phyloP scores from a whole-genome alignment of 768 basidiomycete genomes.

The Dacryopinax spathularia region DNA sequence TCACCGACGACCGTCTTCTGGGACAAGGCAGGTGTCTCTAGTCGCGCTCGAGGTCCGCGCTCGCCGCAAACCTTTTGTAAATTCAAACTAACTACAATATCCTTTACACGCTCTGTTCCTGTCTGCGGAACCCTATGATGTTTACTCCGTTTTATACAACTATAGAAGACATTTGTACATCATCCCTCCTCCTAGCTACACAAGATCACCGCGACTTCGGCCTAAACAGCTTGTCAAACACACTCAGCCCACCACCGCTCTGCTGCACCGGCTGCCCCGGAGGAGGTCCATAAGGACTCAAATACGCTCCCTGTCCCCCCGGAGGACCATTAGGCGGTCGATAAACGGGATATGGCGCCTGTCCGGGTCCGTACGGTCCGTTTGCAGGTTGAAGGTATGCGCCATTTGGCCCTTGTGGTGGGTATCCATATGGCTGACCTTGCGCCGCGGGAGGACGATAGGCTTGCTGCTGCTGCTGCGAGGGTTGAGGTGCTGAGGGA shows the following conservation, averaged over 20 bases:
- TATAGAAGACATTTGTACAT: no score
- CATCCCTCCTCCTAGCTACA: no score
- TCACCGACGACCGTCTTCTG: slow-evolving; percentile 86
- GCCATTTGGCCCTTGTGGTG: not conserved
- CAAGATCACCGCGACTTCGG: not conserved
- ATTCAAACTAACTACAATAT: no score
- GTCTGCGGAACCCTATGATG: no score
- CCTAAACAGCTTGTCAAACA: not conserved
- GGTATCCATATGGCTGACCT: not conserved
- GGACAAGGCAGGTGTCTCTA: slow-evolving; percentile 79
- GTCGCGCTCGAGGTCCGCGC: slow-evolving; percentile 63
- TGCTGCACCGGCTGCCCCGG: not conserved
- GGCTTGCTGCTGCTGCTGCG: not conserved
- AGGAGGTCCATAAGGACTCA: no score
- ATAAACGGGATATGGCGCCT: not conserved
- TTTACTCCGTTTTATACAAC: no score
- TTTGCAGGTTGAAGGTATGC: not conserved
- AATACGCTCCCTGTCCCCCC: no score
- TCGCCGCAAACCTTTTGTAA: slow-evolving; percentile 67
- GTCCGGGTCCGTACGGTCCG: not conserved
- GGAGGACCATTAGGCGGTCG: no score
- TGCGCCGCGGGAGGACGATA: not conserved
- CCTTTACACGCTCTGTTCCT: no score
- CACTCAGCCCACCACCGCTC: not conserved
- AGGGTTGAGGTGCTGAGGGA: not conserved